A percentile compares a stretch with the other conserved stretches of the same genome.
Evolutionary conservation across 1,284 basidiomycete genomes (phyloP).

Genomic region (Gastroboletus turbinatus): DNA sequence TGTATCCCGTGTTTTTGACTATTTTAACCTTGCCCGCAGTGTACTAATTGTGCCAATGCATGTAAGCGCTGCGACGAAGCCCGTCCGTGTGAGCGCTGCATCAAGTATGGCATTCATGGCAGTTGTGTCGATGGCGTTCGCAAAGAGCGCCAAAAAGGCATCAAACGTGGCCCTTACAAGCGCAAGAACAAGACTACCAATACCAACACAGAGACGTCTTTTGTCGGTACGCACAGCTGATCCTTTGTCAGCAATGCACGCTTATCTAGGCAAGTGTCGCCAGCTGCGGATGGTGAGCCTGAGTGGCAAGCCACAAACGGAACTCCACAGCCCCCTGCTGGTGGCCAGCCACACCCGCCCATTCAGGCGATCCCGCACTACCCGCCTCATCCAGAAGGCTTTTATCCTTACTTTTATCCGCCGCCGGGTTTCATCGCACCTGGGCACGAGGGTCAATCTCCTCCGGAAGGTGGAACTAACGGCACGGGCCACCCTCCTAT

Average conservation of each 20-base stretch:
- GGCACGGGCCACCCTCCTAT: slow-evolving; percentile 42
- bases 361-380: slow-evolving; percentile 42
- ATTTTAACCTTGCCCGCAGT: slow-evolving; percentile 35
- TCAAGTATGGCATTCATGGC: slow-evolving; percentile 75
- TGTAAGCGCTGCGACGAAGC: slow-evolving; percentile 85
- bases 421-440: slow-evolving; percentile 40
- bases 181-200: slow-evolving; percentile 57
- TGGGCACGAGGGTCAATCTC: slow-evolving; percentile 42
- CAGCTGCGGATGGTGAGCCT: slow-evolving; percentile 21
- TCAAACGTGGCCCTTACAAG: slow-evolving; percentile 86
- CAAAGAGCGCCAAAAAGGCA: slow-evolving; percentile 83
- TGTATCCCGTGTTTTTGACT: slow-evolving; percentile 1
- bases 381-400: slow-evolving; percentile 46
- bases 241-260: slow-evolving; percentile 9
- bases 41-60: slow-evolving; percentile 82
- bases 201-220: slow-evolving; percentile 18
- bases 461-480: slow-evolving; percentile 41
- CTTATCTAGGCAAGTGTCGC: slow-evolving; percentile 19
- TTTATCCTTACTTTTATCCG: slow-evolving; percentile 56
- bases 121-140: slow-evolving; percentile 72
- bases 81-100: slow-evolving; percentile 78
- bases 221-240: slow-evolving; percentile 17
- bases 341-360: slow-evolving; percentile 36
- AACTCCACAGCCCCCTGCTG: slow-evolving; percentile 28
- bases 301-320: slow-evolving; percentile 36